Base-by-base conservation (phyloP, 2,329 filamentous ascomycete species). In the Leptographium procerum region DNA sequence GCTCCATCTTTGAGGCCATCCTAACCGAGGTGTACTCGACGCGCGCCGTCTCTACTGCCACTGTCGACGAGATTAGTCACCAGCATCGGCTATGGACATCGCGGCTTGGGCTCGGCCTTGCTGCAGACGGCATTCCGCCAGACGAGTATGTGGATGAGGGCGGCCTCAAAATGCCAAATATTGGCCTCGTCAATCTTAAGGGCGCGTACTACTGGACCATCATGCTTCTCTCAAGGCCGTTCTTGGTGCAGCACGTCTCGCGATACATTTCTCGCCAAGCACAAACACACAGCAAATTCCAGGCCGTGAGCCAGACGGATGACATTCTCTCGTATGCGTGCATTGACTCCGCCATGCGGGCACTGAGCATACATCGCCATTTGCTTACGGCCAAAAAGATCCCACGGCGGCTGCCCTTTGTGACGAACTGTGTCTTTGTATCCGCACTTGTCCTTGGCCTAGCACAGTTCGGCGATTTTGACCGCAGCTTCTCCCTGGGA, bases 341-440 rank as follows among this genome's bases (percentile, higher is more conserved):
- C 26, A 65, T 71, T 1, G 68, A 72, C 57, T 71, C 70, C 4
- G 70, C 70, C 9, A 65, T 72, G 0, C 63, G 68, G 10, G 68
- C 69, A 0, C 66, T 77, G 3, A 71, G 73, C 5, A 66, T 76
- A 0, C 64, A 75, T 0, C 68, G 72, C 14, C 66, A 65, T 1
- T 67, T 77, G 1, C 61, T 71, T 4, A 64, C 63, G 1, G 69
- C 67, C 1, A 60, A 66, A 1, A 64, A 66, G 2, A 66, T 76
- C 0, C 74, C 75, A 0, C 73, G 72, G 33, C 67, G 74, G 1
- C 63, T 77, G 4, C 75, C 75, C 0, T 75, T 77, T 19, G 62
- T 77, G 0, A 73, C 77, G 5, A 77, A 77, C 54, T 73, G 73
- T 1, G 69, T 73, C 4, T 77, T 77, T 60, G 71, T 75, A 7